Conservation (phyloP, 768 basidiomycete genomes). For the Xerocomellus chrysenteron region DNA sequence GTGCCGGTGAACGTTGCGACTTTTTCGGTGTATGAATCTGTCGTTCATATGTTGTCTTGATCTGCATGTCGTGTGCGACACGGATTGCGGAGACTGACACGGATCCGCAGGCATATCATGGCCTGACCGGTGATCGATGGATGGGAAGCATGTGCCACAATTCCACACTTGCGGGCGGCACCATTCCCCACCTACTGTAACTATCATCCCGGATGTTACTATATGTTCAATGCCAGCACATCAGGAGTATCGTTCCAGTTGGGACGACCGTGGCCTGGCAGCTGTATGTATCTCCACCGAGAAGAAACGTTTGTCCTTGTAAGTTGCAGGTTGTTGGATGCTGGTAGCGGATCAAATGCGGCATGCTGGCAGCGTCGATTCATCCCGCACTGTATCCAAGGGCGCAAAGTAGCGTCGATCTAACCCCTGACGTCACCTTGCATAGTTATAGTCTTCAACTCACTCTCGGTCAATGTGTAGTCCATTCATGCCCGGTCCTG, state of each 20-base stretch:
- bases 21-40: slow-evolving; percentile 69
- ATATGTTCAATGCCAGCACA: neutral
- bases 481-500: too few relatives aligned
- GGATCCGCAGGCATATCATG: neutral
- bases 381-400: neutral
- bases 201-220: neutral
- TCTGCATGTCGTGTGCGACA: neutral
- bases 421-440: neutral
- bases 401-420: neutral
- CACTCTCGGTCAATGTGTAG: too few relatives aligned
- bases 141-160: neutral
- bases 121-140: neutral
- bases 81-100: neutral
- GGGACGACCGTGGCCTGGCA: neutral
- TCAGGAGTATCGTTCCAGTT: neutral
- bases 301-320: neutral
- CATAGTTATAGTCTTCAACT: neutral
- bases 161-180: too few relatives aligned
- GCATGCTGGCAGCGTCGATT: neutral
- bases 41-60: slow-evolving; percentile 42
- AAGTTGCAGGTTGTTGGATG: too few relatives aligned
- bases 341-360: neutral
- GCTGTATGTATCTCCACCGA: neutral
- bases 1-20: slow-evolving; percentile 86
- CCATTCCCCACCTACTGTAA: neutral